Percentiles rank a stretch among this genome's conserved stretches.
Conservation (phyloP, 345 rosid genomes). For the Arabidopsis arenosa region DNA sequence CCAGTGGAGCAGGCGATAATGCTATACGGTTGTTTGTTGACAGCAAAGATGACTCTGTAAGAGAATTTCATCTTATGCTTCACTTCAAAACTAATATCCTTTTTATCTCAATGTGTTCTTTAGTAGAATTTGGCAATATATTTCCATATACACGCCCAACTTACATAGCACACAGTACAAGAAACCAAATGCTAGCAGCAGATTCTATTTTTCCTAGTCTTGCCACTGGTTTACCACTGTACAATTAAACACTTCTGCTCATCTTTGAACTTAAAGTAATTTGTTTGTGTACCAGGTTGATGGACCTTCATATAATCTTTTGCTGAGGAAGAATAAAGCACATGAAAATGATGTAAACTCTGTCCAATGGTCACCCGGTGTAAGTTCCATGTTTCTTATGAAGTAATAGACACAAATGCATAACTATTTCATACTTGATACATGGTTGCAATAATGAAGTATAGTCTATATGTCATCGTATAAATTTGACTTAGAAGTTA, state of each 20-base stretch:
- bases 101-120: background rate
- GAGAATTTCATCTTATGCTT: constrained; percentile 3
- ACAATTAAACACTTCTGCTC: background rate
- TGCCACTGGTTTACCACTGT: constrained; percentile 15
- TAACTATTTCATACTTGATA: background rate
- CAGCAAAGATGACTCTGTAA: constrained; percentile 69
- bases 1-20: constrained; percentile 95
- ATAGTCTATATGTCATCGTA: background rate
- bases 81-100: background rate
- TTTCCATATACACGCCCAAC: background rate
- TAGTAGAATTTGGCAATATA: constrained; percentile 17
- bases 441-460: constrained; percentile 3
- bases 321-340: constrained; percentile 83
- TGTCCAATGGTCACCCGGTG: constrained; percentile 81
- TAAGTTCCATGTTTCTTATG: constrained; percentile 51
- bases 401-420: constrained; percentile 22
- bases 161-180: background rate
- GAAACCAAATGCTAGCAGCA: background rate
- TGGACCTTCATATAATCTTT: constrained; percentile 66
- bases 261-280: background rate
- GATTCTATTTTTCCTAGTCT: background rate
- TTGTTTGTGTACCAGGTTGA: constrained; percentile 56
- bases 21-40: constrained; percentile 76
- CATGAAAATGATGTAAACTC: constrained; percentile 89
- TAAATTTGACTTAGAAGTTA: constrained; percentile 1